Base-by-base conservation (phyloP, 306 rosid genomes). In the Lathyrus oleraceus region DNA sequence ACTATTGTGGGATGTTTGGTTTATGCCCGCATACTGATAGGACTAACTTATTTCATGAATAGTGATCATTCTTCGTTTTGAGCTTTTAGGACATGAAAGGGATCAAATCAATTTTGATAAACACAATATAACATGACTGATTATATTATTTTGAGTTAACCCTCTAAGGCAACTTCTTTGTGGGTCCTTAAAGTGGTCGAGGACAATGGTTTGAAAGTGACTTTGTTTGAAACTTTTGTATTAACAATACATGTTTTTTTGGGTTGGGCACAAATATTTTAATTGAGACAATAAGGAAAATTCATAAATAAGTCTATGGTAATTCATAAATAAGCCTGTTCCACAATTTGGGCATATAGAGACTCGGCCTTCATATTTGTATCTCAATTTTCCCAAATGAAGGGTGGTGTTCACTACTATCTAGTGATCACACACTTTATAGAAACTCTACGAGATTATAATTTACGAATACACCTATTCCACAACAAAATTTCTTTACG, bases 1-100 rank as follows among this genome's bases (percentile, higher is more conserved):
- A 5, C 16, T 57, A 60, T 74, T 71, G 57, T 78, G 86, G 73
- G 38, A 75, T 70, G 86, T 74, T 70, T 70, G 80, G 80, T 64
- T 43, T 63, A 60, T 21, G 67, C 76, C 67, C 57, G 58, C 66
- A 77, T 57, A 42, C 44, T 73, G 70, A 10, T 77, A 61, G 67
- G 16, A 48, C 62, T 63, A 63, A 57, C 61, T 10, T 17, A 21
- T 39, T 67, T 45, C 15, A 25, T 47, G 45, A 21, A 21, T 45
- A 45, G 64, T 78, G 75, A 48, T 54, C 65, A 49, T 58, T 56
- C 56, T 73, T 51, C 13, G 21, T 65, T 27, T 61, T 48, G 40
- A 65, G 43, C 49, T 19, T 69, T 54, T 70, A 20, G 72, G 69
- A 70, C 48, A 77, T 40, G 39, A 69, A 62, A 77, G 47, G 61